Conservation (phyloP, 1,139 yeast species). For the Schwanniomyces etchellsii region DNA sequence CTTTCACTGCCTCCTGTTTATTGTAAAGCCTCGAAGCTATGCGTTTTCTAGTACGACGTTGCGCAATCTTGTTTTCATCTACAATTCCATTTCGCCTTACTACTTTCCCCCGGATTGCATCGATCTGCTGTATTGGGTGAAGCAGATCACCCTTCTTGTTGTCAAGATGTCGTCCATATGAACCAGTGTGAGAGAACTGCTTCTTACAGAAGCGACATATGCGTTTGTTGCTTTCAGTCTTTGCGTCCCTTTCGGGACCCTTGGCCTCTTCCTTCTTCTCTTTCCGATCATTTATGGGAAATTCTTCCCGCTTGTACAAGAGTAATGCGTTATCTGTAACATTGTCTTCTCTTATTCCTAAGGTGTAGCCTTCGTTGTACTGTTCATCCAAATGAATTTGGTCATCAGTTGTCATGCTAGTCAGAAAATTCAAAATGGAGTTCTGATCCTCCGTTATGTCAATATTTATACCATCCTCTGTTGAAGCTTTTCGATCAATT, state of each 20-base stretch:
- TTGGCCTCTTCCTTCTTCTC: not conserved
- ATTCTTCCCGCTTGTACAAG: slow-evolving; percentile 1
- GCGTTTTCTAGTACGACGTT: slow-evolving; percentile 2
- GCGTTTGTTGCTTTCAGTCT: slow-evolving; percentile 1
- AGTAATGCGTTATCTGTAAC: no score
- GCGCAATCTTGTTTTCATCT: slow-evolving; percentile 1
- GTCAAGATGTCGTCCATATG: slow-evolving; percentile 16
- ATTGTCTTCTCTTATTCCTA: not conserved
- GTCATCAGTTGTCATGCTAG: no score
- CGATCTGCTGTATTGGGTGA: slow-evolving; percentile 14
- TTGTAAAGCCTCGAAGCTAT: slow-evolving; percentile 3
- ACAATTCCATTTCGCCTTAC: slow-evolving; percentile 9
- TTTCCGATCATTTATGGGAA: not conserved
- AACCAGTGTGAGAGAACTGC: slow-evolving; percentile 13
- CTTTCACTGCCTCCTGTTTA: slow-evolving; percentile 11
- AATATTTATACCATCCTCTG: no score
- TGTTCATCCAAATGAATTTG: no score
- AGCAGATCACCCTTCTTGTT: slow-evolving; percentile 14
- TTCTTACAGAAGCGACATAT: slow-evolving; percentile 13
- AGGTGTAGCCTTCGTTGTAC: not conserved
- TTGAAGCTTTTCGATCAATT: no score
- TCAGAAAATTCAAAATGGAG: no score
- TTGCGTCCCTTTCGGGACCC: not conserved
- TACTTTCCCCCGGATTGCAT: slow-evolving; percentile 8
- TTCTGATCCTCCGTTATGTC: no score